phyloP scores from a whole-genome alignment of 1,284 basidiomycete genomes.

The Heterobasidion occidentale region DNA sequence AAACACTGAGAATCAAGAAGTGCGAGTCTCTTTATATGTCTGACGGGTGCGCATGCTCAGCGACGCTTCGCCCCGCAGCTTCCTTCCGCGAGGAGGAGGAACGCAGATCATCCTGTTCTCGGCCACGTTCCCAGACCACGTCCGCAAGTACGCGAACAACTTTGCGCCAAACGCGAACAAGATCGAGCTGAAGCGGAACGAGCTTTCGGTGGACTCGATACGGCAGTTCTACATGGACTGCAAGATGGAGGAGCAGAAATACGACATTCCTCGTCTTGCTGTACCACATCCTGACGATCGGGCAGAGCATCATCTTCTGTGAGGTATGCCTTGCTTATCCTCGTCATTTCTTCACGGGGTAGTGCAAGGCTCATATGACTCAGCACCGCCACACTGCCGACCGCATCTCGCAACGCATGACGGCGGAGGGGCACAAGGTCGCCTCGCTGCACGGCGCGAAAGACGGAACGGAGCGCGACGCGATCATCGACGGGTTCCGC shows the following conservation, averaged over 20 bases:
- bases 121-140: constrained; percentile 94
- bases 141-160: constrained; percentile 83
- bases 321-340: constrained; percentile 14
- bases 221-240: constrained; percentile 98
- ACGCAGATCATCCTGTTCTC: constrained; percentile 95
- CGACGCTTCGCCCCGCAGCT: constrained; percentile 28
- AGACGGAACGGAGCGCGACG: constrained; percentile 82
- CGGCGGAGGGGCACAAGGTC: constrained; percentile 91
- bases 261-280: constrained; percentile 92
- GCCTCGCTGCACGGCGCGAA: constrained; percentile 95
- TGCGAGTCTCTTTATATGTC: constrained; percentile 27
- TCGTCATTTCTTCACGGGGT: neutral
- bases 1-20: constrained; percentile 94
- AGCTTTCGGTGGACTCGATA: constrained; percentile 92
- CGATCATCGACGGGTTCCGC: constrained; percentile 92
- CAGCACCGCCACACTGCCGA: constrained; percentile 90
- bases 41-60: constrained; percentile 6
- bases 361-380: no score
- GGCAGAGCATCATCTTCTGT: constrained; percentile 97
- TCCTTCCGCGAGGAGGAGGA: constrained; percentile 50
- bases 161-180: constrained; percentile 95
- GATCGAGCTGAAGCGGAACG: constrained; percentile 93
- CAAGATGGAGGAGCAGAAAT: constrained; percentile 85
- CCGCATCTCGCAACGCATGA: constrained; percentile 87
- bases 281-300: constrained; percentile 89